Evolutionary conservation across 202 grass and related monocot genomes (phyloP).

Genomic region (Musa balbisiana): DNA sequence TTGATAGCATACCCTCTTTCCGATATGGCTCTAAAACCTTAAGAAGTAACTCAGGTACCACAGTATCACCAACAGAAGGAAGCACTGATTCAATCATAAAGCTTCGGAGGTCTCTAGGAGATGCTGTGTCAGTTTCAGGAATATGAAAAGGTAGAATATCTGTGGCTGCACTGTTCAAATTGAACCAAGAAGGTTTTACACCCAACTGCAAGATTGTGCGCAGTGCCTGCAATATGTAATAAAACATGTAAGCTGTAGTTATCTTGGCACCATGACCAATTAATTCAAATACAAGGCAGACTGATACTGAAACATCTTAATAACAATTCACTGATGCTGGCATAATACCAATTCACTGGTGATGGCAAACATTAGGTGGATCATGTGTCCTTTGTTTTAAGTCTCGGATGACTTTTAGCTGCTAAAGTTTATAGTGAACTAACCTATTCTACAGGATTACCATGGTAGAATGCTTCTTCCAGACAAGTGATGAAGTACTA

Average conservation of each 20-base stretch:
- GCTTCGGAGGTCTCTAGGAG: conserved; percentile 67
- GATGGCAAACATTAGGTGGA: not conserved
- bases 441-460: not conserved
- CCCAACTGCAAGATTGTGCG: conserved; percentile 87
- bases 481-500: not conserved
- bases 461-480: not conserved
- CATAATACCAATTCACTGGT: no score
- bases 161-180: conserved; percentile 28
- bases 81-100: conserved; percentile 89
- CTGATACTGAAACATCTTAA: not conserved
- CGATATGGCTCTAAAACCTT: conserved; percentile 95
- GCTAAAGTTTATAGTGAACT: not conserved
- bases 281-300: not conserved
- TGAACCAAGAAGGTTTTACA: conserved; percentile 90
- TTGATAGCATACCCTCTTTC: conserved; percentile 53
- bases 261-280: not conserved
- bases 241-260: not conserved
- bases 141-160: conserved; percentile 34
- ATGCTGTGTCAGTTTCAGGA: conserved; percentile 32
- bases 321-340: not conserved
- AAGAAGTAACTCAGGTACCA: conserved; percentile 90
- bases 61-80: conserved; percentile 70
- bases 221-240: conserved; percentile 46
- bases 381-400: not conserved
- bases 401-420: not conserved